A percentile compares a stretch with the other conserved stretches of the same genome.
Conservation (phyloP, 768 basidiomycete species). For the Suillus alpinus region DNA sequence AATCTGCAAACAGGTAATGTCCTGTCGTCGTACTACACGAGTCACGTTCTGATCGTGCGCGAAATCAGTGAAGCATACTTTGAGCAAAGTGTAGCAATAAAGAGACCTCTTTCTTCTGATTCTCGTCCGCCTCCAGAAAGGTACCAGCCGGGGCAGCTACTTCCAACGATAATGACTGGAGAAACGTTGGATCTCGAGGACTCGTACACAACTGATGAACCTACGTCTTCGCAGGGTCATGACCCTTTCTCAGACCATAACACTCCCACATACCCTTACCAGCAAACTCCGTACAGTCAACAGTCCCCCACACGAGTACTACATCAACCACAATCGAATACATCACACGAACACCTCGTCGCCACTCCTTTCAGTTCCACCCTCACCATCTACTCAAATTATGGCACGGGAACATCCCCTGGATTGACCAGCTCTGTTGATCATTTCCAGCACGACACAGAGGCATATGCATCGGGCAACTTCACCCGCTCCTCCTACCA, state of each 20-base stretch:
- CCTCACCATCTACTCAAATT: constrained; percentile 7
- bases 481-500: constrained; percentile 46
- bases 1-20: constrained; percentile 4
- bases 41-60: neutral
- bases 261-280: constrained; percentile 22
- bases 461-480: constrained; percentile 67
- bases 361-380: constrained; percentile 25
- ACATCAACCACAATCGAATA: constrained; percentile 20
- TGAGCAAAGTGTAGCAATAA: neutral
- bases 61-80: constrained; percentile 7
- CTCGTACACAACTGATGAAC: neutral
- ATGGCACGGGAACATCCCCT: constrained; percentile 26
- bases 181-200: constrained; percentile 58
- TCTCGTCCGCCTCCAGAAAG: constrained; percentile 26
- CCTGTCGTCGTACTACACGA: neutral
- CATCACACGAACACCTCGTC: constrained; percentile 14
- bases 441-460: constrained; percentile 63
- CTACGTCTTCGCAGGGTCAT: constrained; percentile 22
- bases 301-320: constrained; percentile 33
- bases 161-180: constrained; percentile 62
- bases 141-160: constrained; percentile 60
- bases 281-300: constrained; percentile 35
- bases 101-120: constrained; percentile 3
- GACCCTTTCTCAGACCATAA: constrained; percentile 32
- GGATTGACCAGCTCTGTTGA: constrained; percentile 39